These are phyloP conservation scores for Trichoderma simmonsii DNA, from an alignment of 2,329 filamentous ascomycete genomes.

Conservation along the genomic window DNA sequence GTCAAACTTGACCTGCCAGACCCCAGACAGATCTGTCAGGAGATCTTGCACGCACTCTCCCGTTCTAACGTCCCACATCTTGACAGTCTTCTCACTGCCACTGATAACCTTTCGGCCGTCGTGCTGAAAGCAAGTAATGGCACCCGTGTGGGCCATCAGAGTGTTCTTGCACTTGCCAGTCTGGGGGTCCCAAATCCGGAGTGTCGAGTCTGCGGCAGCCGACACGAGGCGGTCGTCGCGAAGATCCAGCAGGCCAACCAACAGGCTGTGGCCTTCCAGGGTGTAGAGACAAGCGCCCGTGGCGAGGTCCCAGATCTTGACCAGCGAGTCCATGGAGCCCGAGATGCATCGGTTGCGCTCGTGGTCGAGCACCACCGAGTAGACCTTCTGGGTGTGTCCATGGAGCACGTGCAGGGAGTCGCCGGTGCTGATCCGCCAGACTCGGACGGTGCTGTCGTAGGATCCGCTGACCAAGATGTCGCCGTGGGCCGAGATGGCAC, in stretches of 20 bases:
- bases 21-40: slow-evolving; percentile 88
- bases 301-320: slow-evolving; percentile 95
- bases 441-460: slow-evolving; percentile 90
- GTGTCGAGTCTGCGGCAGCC: slow-evolving; percentile 89
- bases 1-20: slow-evolving; percentile 99
- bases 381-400: slow-evolving; percentile 90
- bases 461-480: slow-evolving; percentile 97
- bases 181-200: slow-evolving; percentile 96
- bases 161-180: slow-evolving; percentile 86
- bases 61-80: slow-evolving; percentile 96
- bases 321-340: slow-evolving; percentile 95
- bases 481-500: slow-evolving; percentile 89
- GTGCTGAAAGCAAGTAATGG: slow-evolving; percentile 98
- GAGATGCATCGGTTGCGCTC: slow-evolving; percentile 93
- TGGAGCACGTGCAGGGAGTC: slow-evolving; percentile 79
- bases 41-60: slow-evolving; percentile 92
- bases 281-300: slow-evolving; percentile 83
- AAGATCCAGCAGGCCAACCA: slow-evolving; percentile 88
- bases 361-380: slow-evolving; percentile 92
- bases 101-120: slow-evolving; percentile 96
- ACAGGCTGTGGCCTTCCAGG: slow-evolving; percentile 85
- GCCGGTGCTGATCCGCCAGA: slow-evolving; percentile 96
- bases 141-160: slow-evolving; percentile 88
- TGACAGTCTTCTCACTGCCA: slow-evolving; percentile 89
- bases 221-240: slow-evolving; percentile 88